Evolutionary conservation across 2,329 filamentous ascomycete genomes (phyloP).

Genomic region (Mycosphaerelloides madeirae): DNA sequence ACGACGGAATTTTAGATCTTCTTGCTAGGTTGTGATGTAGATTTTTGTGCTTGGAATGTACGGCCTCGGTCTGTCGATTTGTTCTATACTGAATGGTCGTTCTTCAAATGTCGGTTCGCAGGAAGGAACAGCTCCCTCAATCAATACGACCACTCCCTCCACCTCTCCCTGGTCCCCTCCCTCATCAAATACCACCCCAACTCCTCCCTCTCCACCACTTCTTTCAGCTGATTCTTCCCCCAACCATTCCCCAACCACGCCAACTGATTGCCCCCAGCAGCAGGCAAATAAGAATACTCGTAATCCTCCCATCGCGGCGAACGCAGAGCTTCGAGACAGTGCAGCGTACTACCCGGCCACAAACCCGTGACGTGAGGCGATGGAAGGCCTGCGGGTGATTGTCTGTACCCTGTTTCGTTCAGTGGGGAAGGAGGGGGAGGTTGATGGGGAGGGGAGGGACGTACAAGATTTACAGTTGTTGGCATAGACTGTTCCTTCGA

Average conservation of each 20-base stretch:
- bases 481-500: constrained; percentile 39
- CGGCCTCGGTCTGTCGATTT: no score
- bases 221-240: constrained; percentile 53
- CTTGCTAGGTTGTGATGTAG: no score
- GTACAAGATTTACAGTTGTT: constrained; percentile 12
- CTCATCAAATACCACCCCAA: constrained; percentile 40
- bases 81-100: no score
- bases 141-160: no score
- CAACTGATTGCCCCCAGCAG: constrained; percentile 48
- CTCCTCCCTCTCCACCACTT: constrained; percentile 34
- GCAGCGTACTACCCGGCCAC: constrained; percentile 34
- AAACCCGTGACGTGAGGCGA: constrained; percentile 34
- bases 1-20: no score
- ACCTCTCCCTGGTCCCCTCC: no score
- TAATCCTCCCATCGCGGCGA: constrained; percentile 58
- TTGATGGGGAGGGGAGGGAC: neutral
- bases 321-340: constrained; percentile 55
- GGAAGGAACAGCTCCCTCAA: no score
- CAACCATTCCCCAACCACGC: constrained; percentile 66
- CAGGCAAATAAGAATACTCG: constrained; percentile 46
- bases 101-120: no score
- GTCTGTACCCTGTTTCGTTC: constrained; percentile 8
- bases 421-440: no score
- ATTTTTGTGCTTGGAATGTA: no score
- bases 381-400: constrained; percentile 18